These are phyloP conservation scores for Pseudonitzschia delicatissima DNA, from an alignment of 108 stramenopile species.

Conservation along the genomic window DNA sequence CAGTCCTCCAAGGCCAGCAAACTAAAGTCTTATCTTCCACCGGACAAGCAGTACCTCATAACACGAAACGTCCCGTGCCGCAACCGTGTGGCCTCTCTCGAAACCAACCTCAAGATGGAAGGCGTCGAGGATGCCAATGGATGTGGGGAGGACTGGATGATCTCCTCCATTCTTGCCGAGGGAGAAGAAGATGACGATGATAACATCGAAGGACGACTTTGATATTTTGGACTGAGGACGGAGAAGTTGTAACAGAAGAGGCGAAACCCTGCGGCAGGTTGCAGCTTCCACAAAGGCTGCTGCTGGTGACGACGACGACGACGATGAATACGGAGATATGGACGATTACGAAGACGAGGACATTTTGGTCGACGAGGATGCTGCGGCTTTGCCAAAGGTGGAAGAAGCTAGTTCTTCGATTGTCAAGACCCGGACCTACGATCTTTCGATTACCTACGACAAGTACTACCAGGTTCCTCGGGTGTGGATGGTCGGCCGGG, in stretches of 20 bases:
- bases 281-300: conserved; percentile 5
- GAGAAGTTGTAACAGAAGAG: conserved; percentile 45
- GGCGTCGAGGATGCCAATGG: conserved; percentile 41
- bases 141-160: conserved; percentile 75
- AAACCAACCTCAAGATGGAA: conserved; percentile 53
- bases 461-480: conserved; percentile 97
- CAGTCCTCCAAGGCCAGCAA: conserved; percentile 18
- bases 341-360: conserved; percentile 87
- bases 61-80: conserved; percentile 89
- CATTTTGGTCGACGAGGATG: conserved; percentile 70
- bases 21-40: conserved; percentile 65
- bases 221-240: conserved; percentile 84
- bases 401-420: conserved; percentile 43
- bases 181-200: conserved; percentile 26
- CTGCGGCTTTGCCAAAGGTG: conserved; percentile 31
- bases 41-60: conserved; percentile 90
- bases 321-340: conserved; percentile 90
- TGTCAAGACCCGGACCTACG: conserved; percentile 90
- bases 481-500: conserved; percentile 94
- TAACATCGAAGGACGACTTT: conserved; percentile 74
- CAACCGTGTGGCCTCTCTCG: conserved; percentile 68
- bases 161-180: conserved; percentile 46
- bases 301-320: background rate
- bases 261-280: conserved; percentile 5
- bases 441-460: conserved; percentile 97